These are phyloP conservation scores for Xylariaceae sp. DNA, from an alignment of 2,329 filamentous ascomycete species.

Conservation along the genomic window DNA sequence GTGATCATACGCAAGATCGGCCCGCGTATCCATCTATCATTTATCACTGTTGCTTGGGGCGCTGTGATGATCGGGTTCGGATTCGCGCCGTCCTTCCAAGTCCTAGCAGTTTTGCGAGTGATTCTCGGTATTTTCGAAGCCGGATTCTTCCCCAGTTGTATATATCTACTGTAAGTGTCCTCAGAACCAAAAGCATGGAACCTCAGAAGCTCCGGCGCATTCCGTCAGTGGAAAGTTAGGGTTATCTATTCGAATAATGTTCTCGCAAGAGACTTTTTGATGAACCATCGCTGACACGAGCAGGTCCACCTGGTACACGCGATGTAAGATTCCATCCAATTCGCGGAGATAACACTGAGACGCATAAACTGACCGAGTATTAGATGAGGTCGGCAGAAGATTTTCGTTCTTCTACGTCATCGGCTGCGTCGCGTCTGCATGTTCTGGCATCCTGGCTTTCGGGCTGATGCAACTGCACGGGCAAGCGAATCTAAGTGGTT, in stretches of 20 bases:
- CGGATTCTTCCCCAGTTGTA: conserved; percentile 72
- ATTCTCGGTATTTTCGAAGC: conserved; percentile 67
- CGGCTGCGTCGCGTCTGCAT: conserved; percentile 66
- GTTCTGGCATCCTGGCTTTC: conserved; percentile 70
- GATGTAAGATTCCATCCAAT: conserved; percentile 49
- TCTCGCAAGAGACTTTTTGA: neutral
- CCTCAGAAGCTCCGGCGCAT: too few relatives aligned
- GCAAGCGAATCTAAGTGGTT: conserved; percentile 56
- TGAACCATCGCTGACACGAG: conserved; percentile 1
- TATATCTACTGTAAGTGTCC: conserved; percentile 63
- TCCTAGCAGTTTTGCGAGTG: conserved; percentile 58
- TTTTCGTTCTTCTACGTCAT: conserved; percentile 72
- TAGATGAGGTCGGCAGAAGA: conserved; percentile 69
- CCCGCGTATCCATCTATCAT: conserved; percentile 57
- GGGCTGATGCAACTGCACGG: conserved; percentile 69
- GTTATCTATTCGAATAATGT: neutral
- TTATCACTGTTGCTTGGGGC: conserved; percentile 63
- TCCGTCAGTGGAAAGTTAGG: neutral
- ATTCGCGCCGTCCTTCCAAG: conserved; percentile 56
- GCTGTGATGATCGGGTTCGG: conserved; percentile 66
- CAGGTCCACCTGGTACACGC: conserved; percentile 67
- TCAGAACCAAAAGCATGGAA: too few relatives aligned
- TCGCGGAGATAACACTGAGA: neutral
- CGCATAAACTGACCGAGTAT: neutral
- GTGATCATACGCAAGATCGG: conserved; percentile 69